These are phyloP conservation scores for Candida piceae DNA, from an alignment of 805 yeast species.

Conservation along the genomic window DNA sequence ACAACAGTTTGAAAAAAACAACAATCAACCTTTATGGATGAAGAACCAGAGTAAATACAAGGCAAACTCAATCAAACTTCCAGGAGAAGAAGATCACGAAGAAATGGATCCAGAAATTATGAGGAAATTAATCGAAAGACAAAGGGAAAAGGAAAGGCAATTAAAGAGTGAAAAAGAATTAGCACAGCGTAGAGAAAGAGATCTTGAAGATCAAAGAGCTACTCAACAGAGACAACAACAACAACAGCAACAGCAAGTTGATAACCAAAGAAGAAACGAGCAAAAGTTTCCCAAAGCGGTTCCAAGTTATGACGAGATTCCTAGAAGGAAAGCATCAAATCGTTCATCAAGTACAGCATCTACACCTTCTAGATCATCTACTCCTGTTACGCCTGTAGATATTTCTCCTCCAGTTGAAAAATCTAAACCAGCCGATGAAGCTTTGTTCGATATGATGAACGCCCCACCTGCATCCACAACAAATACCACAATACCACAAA, in stretches of 20 bases:
- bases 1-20: constrained; percentile 25
- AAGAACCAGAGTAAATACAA: constrained; percentile 47
- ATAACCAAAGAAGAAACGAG: constrained; percentile 9
- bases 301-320: constrained; percentile 14
- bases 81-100: constrained; percentile 40
- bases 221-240: no score
- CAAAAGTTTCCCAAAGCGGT: background rate
- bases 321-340: constrained; percentile 23
- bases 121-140: constrained; percentile 33
- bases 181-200: constrained; percentile 3
- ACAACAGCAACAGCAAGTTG: constrained; percentile 7
- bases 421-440: constrained; percentile 16
- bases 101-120: constrained; percentile 41
- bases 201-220: background rate
- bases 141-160: constrained; percentile 34
- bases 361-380: background rate
- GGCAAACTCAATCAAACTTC: constrained; percentile 30
- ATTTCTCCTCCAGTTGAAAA: constrained; percentile 2
- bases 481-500: background rate
- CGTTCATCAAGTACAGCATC: background rate
- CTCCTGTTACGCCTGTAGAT: background rate
- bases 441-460: constrained; percentile 29
- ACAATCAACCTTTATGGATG: constrained; percentile 71
- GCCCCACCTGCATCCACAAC: constrained; percentile 5
- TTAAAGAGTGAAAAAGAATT: constrained; percentile 16